Base-by-base conservation (phyloP, 2,329 filamentous ascomycete genomes). In the Monosporascus sp. region DNA sequence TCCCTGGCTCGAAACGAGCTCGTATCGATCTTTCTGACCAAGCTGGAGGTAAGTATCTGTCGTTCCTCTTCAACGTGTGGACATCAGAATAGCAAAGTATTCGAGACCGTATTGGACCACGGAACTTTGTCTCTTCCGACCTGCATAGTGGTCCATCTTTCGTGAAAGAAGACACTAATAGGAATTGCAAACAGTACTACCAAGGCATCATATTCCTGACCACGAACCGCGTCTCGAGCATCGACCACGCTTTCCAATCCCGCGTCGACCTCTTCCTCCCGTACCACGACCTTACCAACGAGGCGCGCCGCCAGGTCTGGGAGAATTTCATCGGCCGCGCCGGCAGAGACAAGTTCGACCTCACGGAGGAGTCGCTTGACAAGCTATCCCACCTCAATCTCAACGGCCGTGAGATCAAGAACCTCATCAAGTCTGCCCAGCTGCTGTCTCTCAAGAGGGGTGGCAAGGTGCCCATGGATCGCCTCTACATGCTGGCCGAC, bases 391-490 rank as follows among this genome's bases (percentile, higher is more conserved):
- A 60, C 22, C 63, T 77, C 49, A 64, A 72, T 5, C 65, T 79
- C 44, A 79, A 80, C 48, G 76, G 78, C 4, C 66, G 76, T 22
- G 74, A 80, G 68, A 80, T 80, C 54, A 78, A 79, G 67, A 79
- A 78, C 48, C 57, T 72, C n/a, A 63, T 75, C 60, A 75, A 76
- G 64, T 69, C 68, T 7, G 67, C 69, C 0, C 67, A 70, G 54
- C 49, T 75, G 7, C 68, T 75, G 11, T 61, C 59, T 1, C 38
- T 69, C 24, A 69, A 68, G 59, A 60, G 54, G 24, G 61, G 63
- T 2, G 60, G 62, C 3, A 64, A 63, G 52, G 58, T 71, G 1
- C 58, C 63, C 3, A 62, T 60, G 37, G 64, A 68, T 3, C 61
- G 59, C 6, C 50, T 73, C 8, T 55, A 65, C 31, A 62, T 67